Base-by-base conservation (phyloP, 768 basidiomycete species). In the Dentipellis fragilis region DNA sequence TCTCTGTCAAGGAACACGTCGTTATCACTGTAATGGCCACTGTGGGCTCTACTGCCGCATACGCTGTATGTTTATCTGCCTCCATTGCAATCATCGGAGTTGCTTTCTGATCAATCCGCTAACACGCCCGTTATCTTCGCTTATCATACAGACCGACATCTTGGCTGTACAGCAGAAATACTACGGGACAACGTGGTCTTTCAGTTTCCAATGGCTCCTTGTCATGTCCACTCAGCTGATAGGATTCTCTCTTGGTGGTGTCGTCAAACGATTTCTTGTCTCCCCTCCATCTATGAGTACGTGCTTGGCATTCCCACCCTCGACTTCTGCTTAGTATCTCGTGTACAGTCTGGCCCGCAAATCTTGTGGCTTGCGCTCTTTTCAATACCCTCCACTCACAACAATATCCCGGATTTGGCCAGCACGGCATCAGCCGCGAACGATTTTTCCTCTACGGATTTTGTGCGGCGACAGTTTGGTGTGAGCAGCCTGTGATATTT, bases 241-340 rank as follows among this genome's bases (percentile, higher is more conserved):
- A 54, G 88, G 90, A 11, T 91, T 91, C 73, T 89, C 87, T 4
- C 81, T 90, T 54, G 89, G 89, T 46, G 87, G 88, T 12, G 69
- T 87, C 38, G 77, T 78, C 6, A 80, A 85, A 34, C 82, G 89
- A 10, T 90, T 90, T 75, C 76, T 91, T 38, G 89, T 73, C 64
- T 80, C 62, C 61, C 90, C 73, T 60, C 80, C 68, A 3, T 68
- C 67, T 35, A 69, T 73, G 86, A 85, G 69, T 69, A 49, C 22
- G 69, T 56, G n/a, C 8, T 19, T 48, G 29, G 21, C 29, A 19
- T 38, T 8, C 36, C 36, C 45, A 37, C 39, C 38, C 14, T 52
- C 2, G 11, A 19, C 29, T 6, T 29, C 29, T 29, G 29, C 29
- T 29, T 3, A 29, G 29, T 29, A 6, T 29, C 29, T 29, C n/a